Base-by-base conservation (phyloP, 345 rosid genomes). In the Brassica rapa region DNA sequence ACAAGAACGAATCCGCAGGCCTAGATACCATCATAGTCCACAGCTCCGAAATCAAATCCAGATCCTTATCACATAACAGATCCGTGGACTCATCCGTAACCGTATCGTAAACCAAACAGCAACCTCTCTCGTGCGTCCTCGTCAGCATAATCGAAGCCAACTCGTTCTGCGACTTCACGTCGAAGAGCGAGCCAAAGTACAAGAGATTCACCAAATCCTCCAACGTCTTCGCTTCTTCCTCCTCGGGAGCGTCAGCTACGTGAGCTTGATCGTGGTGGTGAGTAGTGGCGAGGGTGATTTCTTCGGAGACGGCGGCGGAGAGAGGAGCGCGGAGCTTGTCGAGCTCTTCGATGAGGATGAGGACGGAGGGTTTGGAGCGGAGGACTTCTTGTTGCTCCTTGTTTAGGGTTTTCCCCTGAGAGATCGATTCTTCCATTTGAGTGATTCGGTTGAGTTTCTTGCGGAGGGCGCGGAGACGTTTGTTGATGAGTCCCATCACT, bases 1-100 rank as follows among this genome's bases (percentile, higher is more conserved):
- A 87, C 63, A 88, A 85, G 61, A 86, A 81, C 10, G 99, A 87
- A 80, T 90, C 89, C 12, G 74, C 86, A 0, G 98, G 96, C n/a
- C 99, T 91, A 23, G 99, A 91, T 23, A 86, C 67, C 86, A 95
- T 63, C 64, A 90, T 24, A 3, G 87, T 85, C 70, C 97, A 74
- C 8, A 95, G 82, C 70, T 39, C 65, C 3, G 99, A 91, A 67
- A 95, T 86, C 81, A 80, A 53, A 83, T 91, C 97, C 88, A 95
- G 84, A 81, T 95, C 99, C 35, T 73, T 70, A 82, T 95, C 99
- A 10, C 91, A 84, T 4, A 95, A 92, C 75, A 87, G 86, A 88
- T 91, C 98, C 70, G 94, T 88, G 11, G 88, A 92, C n/a, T 96
- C 98, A 51, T 96, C 99, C 5, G 98, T 89, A 3, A 96, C 98